phyloP scores from a whole-genome alignment of 2,329 filamentous ascomycete genomes.

The Botrytis medusae region DNA sequence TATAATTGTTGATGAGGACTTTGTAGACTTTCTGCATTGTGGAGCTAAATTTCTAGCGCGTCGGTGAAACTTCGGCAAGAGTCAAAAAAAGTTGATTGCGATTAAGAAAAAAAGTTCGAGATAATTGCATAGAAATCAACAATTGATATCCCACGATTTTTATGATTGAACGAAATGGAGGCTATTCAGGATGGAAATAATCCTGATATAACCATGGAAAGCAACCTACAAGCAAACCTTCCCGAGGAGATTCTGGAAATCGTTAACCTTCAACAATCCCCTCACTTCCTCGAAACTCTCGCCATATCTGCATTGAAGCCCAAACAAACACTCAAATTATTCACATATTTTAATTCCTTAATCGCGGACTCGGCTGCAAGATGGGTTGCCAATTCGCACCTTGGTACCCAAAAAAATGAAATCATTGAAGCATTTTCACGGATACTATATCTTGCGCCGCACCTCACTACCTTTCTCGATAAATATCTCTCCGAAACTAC shows the following conservation, averaged over 20 bases:
- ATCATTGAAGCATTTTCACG: constrained; percentile 74
- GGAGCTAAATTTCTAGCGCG: constrained; percentile 26
- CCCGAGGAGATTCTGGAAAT: constrained; percentile 69
- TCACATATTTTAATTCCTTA: constrained; percentile 70
- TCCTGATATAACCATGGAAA: constrained; percentile 43
- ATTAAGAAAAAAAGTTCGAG: constrained; percentile 25
- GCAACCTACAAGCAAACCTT: constrained; percentile 56
- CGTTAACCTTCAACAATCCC: constrained; percentile 62
- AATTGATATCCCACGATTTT: constrained; percentile 11
- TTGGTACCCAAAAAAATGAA: constrained; percentile 32
- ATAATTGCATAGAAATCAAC: constrained; percentile 13
- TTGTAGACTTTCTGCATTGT: constrained; percentile 23
- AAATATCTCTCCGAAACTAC: constrained; percentile 40
- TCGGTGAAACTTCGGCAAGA: constrained; percentile 17
- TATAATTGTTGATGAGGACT: constrained; percentile 30
- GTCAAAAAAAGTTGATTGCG: constrained; percentile 20
- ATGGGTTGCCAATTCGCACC: constrained; percentile 58
- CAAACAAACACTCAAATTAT: constrained; percentile 69
- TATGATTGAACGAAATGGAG: constrained; percentile 16
- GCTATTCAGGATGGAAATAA: constrained; percentile 56
- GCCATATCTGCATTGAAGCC: constrained; percentile 68
- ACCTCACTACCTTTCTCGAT: constrained; percentile 72
- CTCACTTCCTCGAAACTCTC: constrained; percentile 69
- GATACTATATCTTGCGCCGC: constrained; percentile 77
- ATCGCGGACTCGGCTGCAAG: constrained; percentile 81